Conservation (phyloP, 2,329 filamentous ascomycete genomes). For the Talaromyces amestolkiae region DNA sequence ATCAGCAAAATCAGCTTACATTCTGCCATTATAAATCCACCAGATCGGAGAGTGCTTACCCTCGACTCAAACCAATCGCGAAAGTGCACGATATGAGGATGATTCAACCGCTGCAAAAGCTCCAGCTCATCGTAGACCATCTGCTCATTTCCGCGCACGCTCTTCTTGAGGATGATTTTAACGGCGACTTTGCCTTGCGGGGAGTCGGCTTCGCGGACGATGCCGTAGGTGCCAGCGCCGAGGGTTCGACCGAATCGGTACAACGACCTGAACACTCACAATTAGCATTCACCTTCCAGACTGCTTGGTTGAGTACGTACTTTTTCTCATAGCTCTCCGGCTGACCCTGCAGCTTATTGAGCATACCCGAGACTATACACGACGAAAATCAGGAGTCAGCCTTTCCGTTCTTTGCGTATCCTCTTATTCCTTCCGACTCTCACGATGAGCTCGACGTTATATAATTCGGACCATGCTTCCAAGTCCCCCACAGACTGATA, state of each 20-base stretch:
- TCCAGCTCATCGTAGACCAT: constrained; percentile 98
- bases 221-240: constrained; percentile 95
- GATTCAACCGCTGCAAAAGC: constrained; percentile 85
- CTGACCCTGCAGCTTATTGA: constrained; percentile 94
- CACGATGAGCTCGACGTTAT: constrained; percentile 1
- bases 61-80: constrained; percentile 99
- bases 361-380: constrained; percentile 75
- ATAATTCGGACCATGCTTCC: constrained; percentile 17
- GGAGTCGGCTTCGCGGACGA: constrained; percentile 90
- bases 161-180: constrained; percentile 99
- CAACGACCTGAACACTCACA: constrained; percentile 60
- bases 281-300: constrained; percentile 11
- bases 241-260: constrained; percentile 92
- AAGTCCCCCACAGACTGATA: constrained; percentile 13
- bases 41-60: constrained; percentile 47
- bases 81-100: constrained; percentile 95
- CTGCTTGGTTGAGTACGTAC: constrained; percentile 48
- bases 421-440: neutral
- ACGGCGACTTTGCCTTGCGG: constrained; percentile 84
- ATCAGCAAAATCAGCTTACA: constrained; percentile 3
- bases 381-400: constrained; percentile 9
- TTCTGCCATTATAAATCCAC: neutral
- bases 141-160: constrained; percentile 94
- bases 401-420: neutral
- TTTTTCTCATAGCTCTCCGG: constrained; percentile 99